phyloP scores from a whole-genome alignment of 176 grass and related monocot species.

The Raddia guianensis region DNA sequence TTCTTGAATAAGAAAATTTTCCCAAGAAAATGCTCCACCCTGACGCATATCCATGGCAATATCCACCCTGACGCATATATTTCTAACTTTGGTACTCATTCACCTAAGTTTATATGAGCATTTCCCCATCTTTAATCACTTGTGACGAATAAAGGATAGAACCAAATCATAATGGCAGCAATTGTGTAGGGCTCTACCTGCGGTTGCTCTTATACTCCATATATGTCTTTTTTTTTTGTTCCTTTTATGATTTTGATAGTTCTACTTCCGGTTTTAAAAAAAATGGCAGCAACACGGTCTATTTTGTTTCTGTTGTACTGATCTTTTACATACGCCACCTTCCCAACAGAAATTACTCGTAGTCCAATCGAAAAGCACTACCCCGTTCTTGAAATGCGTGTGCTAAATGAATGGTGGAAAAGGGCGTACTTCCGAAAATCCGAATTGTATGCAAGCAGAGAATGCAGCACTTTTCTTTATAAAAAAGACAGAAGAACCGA shows the following conservation, averaged over 20 bases:
- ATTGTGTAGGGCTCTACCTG: not conserved
- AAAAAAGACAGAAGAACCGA: too few relatives aligned
- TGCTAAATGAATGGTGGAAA: not conserved
- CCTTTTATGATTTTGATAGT: too few relatives aligned
- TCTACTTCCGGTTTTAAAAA: too few relatives aligned
- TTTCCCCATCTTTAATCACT: not conserved
- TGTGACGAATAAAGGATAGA: slow-evolving; percentile 7
- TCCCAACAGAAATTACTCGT: not conserved
- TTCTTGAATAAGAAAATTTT: too few relatives aligned
- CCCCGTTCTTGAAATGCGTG: slow-evolving; percentile 7
- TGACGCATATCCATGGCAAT: not conserved
- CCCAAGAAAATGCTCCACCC: not conserved
- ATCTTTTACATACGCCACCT: not conserved
- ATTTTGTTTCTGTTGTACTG: not conserved
- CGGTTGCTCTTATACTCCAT: too few relatives aligned
- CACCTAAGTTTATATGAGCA: not conserved
- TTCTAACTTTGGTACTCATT: slow-evolving; percentile 15
- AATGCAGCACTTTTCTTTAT: not conserved
- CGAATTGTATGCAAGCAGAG: not conserved
- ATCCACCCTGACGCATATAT: not conserved
- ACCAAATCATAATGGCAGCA: not conserved
- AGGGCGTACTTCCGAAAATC: not conserved
- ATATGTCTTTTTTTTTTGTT: too few relatives aligned
- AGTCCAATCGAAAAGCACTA: not conserved
- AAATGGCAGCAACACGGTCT: not conserved